These are phyloP conservation scores for Xylariaceae sp. DNA, from an alignment of 2,329 filamentous ascomycete genomes.

Conservation along the genomic window DNA sequence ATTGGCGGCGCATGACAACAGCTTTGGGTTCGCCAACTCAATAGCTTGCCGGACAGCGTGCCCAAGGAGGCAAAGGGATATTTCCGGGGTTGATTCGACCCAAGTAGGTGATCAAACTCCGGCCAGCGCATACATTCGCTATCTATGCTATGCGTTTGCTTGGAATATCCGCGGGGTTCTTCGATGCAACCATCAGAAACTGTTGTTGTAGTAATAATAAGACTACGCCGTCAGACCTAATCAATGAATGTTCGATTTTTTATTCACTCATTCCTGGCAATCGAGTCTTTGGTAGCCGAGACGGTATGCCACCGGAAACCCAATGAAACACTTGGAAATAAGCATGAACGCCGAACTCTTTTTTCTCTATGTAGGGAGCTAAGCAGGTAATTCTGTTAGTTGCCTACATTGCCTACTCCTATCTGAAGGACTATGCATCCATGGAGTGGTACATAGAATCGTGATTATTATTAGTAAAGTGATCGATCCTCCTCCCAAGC, in stretches of 20 bases:
- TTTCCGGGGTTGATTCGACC: conserved; percentile 30
- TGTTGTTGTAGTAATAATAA: no score
- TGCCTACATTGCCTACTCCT: no score
- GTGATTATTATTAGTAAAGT: no score
- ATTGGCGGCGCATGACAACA: conserved; percentile 25
- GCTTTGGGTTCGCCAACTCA: conserved; percentile 11
- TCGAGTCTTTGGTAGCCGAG: conserved; percentile 18
- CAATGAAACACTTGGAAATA: conserved; percentile 29
- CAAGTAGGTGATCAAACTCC: conserved; percentile 28
- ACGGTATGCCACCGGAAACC: conserved; percentile 24
- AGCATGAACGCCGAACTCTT: conserved; percentile 23
- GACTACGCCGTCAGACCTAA: no score
- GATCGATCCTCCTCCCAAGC: no score
- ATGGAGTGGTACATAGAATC: no score
- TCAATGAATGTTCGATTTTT: conserved; percentile 18
- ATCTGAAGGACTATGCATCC: no score
- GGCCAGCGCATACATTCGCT: conserved; percentile 32
- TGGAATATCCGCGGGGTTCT: no score
- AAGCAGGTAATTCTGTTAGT: no score
- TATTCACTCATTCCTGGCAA: conserved; percentile 9
- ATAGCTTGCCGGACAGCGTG: conserved; percentile 20
- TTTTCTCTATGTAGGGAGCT: conserved; percentile 11
- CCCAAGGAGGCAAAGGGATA: conserved; percentile 25
- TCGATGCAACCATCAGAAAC: no score
- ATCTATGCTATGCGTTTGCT: conserved; percentile 14